phyloP scores from a whole-genome alignment of 768 basidiomycete genomes.

The Gloeostereum incarnatum region DNA sequence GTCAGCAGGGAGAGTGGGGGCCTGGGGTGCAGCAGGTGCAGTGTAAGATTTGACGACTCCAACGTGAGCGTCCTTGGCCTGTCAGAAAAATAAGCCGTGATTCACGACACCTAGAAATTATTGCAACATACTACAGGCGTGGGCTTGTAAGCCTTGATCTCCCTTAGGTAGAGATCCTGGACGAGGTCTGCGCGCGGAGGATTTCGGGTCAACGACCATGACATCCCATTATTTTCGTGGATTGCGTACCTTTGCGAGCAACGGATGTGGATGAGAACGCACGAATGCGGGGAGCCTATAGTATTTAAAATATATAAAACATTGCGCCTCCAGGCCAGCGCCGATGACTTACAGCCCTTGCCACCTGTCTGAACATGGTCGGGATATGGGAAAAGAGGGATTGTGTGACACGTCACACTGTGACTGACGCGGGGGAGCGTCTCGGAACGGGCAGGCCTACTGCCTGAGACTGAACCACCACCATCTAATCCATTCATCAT shows the following conservation, averaged over 20 bases:
- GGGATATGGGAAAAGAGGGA: slow-evolving; percentile 52
- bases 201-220: slow-evolving; percentile 22
- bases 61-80: slow-evolving; percentile 90
- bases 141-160: slow-evolving; percentile 87
- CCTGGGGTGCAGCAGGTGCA: slow-evolving; percentile 62
- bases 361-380: slow-evolving; percentile 53
- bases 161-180: slow-evolving; percentile 85
- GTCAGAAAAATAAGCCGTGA: slow-evolving; percentile 3
- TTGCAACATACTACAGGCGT: slow-evolving; percentile 49
- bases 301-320: slow-evolving; percentile 28
- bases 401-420: slow-evolving; percentile 28
- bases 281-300: slow-evolving; percentile 40
- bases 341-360: slow-evolving; percentile 29
- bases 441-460: slow-evolving; percentile 2
- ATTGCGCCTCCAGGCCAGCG: slow-evolving; percentile 3
- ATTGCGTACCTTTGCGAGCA: slow-evolving; percentile 53
- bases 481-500: slow-evolving; percentile 22
- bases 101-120: neutral
- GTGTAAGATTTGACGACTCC: slow-evolving; percentile 79
- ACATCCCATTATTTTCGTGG: slow-evolving; percentile 2
- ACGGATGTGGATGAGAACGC: slow-evolving; percentile 51
- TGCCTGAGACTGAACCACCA: slow-evolving; percentile 10
- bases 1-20: slow-evolving; percentile 71
- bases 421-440: slow-evolving; percentile 14
- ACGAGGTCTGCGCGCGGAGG: slow-evolving; percentile 64